Conservation (phyloP, 805 yeast genomes). For the Teunomyces stri region DNA sequence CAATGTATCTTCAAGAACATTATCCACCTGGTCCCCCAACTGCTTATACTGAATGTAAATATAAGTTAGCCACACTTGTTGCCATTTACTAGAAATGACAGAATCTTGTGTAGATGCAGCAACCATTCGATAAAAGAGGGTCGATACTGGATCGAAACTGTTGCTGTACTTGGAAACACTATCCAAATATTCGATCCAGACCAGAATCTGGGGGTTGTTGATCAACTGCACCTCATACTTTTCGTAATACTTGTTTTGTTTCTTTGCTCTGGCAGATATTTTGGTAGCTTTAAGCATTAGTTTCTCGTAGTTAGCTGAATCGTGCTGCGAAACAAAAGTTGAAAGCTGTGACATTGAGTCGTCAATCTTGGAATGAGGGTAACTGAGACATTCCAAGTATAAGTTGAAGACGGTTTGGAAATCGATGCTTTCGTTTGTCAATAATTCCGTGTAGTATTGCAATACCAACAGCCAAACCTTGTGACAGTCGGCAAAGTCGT, state of each 20-base stretch:
- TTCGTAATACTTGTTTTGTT: constrained; percentile 31
- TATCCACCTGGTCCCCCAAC: constrained; percentile 5
- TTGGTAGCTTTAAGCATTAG: constrained; percentile 38
- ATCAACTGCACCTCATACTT: constrained; percentile 27
- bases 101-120: background rate
- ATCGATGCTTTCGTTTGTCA: constrained; percentile 8
- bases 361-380: constrained; percentile 43
- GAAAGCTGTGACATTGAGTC: constrained; percentile 42
- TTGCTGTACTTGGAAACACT: constrained; percentile 17
- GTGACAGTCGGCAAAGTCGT: constrained; percentile 23
- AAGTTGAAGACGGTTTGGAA: constrained; percentile 18
- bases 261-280: constrained; percentile 27
- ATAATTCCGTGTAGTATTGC: background rate
- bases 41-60: constrained; percentile 25
- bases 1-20: constrained; percentile 12
- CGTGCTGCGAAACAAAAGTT: constrained; percentile 32
- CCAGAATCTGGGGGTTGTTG: constrained; percentile 9
- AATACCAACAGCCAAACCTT: constrained; percentile 20
- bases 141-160: background rate
- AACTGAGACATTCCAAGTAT: constrained; percentile 29
- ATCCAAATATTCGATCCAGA: constrained; percentile 35
- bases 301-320: constrained; percentile 26
- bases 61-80: constrained; percentile 26
- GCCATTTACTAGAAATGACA: background rate
- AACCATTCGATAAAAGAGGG: constrained; percentile 14